phyloP scores from a whole-genome alignment of 2,329 filamentous ascomycete genomes.

The Dactylellina sp. region DNA sequence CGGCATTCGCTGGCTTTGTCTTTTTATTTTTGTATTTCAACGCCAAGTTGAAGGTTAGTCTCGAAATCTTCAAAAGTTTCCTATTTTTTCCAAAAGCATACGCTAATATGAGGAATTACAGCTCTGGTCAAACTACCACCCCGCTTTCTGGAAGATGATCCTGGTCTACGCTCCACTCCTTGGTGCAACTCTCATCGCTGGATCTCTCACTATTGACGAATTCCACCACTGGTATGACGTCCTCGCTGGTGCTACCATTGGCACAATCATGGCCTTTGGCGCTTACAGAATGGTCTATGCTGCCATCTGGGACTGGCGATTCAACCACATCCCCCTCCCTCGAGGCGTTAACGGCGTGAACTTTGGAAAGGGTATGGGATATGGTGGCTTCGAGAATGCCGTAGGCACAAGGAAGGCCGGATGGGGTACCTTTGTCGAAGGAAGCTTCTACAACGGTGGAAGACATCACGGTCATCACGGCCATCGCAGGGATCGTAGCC shows the following conservation, averaged over 20 bases:
- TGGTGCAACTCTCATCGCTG: slow-evolving; percentile 75
- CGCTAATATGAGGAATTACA: background rate
- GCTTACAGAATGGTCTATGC: slow-evolving; percentile 77
- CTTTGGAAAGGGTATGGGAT: slow-evolving; percentile 68
- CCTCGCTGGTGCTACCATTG: slow-evolving; percentile 75
- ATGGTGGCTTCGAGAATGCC: slow-evolving; percentile 68
- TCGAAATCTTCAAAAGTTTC: background rate
- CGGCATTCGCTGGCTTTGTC: slow-evolving; percentile 78
- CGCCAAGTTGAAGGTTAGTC: slow-evolving; percentile 77
- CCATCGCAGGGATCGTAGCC: slow-evolving; percentile 28
- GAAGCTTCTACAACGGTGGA: slow-evolving; percentile 5
- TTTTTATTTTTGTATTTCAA: slow-evolving; percentile 80
- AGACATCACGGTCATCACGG: slow-evolving; percentile 37
- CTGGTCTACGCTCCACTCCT: slow-evolving; percentile 75
- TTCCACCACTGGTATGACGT: slow-evolving; percentile 82
- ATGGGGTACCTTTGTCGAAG: slow-evolving; percentile 67
- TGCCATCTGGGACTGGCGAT: slow-evolving; percentile 76
- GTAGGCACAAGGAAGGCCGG: slow-evolving; percentile 72
- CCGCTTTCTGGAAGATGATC: slow-evolving; percentile 79
- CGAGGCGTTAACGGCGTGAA: slow-evolving; percentile 66
- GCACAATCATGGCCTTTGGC: slow-evolving; percentile 74
- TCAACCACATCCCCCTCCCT: slow-evolving; percentile 74
- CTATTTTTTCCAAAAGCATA: background rate
- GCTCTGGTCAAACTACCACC: slow-evolving; percentile 75
- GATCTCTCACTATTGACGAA: slow-evolving; percentile 77